Evolutionary conservation across 495 filamentous ascomycete genomes (phyloP).

Genomic region (Penicillium soppii): DNA sequence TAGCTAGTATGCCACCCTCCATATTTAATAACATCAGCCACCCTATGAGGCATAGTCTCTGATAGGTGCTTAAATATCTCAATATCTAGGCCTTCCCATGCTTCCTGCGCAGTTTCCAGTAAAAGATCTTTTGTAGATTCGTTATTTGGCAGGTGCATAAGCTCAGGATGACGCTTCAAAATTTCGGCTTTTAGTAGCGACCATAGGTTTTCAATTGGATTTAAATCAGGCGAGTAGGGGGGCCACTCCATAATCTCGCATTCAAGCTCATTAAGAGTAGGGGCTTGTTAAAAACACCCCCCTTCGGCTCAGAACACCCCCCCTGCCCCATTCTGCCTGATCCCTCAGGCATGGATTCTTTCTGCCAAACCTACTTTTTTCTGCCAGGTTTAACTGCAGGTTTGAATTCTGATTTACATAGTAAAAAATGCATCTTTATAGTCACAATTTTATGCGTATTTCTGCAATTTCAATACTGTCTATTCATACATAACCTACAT

Average conservation of each 20-base stretch:
- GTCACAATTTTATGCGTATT: too few species aligned
- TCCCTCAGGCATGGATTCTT: too few species aligned
- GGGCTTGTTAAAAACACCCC: too few species aligned
- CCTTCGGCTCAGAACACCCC: too few species aligned
- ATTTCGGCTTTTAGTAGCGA: conserved; percentile 7
- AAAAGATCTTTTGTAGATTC: neutral
- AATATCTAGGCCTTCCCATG: neutral
- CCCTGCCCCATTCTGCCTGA: too few species aligned
- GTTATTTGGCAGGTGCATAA: conserved; percentile 4
- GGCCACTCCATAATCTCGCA: conserved; percentile 8
- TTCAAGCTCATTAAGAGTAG: neutral
- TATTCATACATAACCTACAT: too few species aligned
- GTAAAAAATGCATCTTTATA: too few species aligned
- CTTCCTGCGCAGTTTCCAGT: neutral
- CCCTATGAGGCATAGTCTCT: conserved; percentile 4
- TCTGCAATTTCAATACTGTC: too few species aligned
- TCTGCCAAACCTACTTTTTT: too few species aligned
- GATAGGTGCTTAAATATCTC: conserved; percentile 1
- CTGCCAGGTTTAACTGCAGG: too few species aligned
- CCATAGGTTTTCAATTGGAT: conserved; percentile 17
- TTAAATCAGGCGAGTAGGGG: conserved; percentile 17
- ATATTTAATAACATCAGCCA: conserved; percentile 4
- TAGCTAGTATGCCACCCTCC: conserved; percentile 9
- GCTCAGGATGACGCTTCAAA: conserved; percentile 3
- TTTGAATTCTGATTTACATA: too few species aligned